Evolutionary conservation across 2,329 filamentous ascomycete species (phyloP).

Genomic region (Neurospora sp.): DNA sequence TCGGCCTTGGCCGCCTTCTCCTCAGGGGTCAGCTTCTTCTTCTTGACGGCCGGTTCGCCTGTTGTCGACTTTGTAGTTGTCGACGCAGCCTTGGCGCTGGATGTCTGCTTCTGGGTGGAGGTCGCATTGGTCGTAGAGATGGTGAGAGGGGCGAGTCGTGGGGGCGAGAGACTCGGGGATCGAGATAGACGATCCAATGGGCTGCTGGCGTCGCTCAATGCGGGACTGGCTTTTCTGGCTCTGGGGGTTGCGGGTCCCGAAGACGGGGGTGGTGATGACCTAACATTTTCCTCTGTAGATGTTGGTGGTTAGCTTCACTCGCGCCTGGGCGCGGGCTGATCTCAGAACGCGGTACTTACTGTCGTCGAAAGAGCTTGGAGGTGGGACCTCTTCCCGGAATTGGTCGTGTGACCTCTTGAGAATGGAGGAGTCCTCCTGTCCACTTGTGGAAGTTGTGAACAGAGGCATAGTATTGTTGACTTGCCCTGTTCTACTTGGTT

Average conservation of each 20-base stretch:
- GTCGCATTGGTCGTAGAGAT: slow-evolving; percentile 8
- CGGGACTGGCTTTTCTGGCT: slow-evolving; percentile 20
- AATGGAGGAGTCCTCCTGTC: slow-evolving; percentile 8
- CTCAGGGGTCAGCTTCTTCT: slow-evolving; percentile 36
- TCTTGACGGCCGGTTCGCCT: slow-evolving; percentile 29
- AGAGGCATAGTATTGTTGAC: slow-evolving; percentile 10
- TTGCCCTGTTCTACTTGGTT: background rate
- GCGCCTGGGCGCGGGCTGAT: background rate
- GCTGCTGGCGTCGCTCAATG: slow-evolving; percentile 34
- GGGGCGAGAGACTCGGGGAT: slow-evolving; percentile 22
- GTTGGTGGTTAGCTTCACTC: background rate
- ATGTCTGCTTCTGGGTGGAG: slow-evolving; percentile 1
- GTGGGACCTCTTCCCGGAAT: slow-evolving; percentile 5
- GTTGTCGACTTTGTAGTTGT: slow-evolving; percentile 6
- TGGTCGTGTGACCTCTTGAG: slow-evolving; percentile 14
- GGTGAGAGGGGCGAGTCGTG: slow-evolving; percentile 16
- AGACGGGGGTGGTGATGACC: slow-evolving; percentile 13
- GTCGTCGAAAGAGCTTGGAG: slow-evolving; percentile 7
- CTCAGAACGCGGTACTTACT: slow-evolving; percentile 4
- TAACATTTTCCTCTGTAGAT: slow-evolving; percentile 5
- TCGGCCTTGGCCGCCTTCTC: slow-evolving; percentile 29
- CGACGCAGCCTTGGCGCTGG: slow-evolving; percentile 2
- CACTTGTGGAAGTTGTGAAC: slow-evolving; percentile 9
- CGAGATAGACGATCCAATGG: slow-evolving; percentile 29
- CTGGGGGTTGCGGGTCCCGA: slow-evolving; percentile 14